phyloP scores from a whole-genome alignment of 345 rosid species.

The Pelargonium nanum region DNA sequence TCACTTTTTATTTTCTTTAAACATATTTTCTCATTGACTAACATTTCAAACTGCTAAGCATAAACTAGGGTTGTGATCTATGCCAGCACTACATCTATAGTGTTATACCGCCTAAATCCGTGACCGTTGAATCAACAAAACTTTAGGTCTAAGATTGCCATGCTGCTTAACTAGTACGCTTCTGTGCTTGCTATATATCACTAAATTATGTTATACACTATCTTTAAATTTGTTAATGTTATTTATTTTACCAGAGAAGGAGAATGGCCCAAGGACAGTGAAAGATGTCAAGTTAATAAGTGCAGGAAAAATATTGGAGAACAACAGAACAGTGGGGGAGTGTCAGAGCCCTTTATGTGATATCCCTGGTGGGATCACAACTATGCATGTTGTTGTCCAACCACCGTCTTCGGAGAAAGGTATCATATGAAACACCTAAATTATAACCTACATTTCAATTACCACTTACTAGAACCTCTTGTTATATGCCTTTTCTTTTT shows the following conservation, averaged over 20 bases:
- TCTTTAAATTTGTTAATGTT: background rate
- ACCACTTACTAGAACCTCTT: background rate
- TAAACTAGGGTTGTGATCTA: background rate
- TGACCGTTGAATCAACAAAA: background rate
- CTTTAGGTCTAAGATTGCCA: background rate
- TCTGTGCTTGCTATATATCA: background rate
- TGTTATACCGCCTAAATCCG: background rate
- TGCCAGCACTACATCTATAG: background rate
- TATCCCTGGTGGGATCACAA: constrained; percentile 80
- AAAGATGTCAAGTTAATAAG: constrained; percentile 88
- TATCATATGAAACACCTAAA: too few species aligned
- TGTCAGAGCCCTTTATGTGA: constrained; percentile 76
- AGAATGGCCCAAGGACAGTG: constrained; percentile 76
- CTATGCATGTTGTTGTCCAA: constrained; percentile 96
- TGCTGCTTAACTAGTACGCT: too few species aligned
- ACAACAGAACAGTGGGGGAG: constrained; percentile 66
- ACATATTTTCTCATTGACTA: background rate
- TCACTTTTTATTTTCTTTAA: background rate
- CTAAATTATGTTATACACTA: background rate
- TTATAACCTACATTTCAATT: background rate
- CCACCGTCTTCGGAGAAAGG: constrained; percentile 69
- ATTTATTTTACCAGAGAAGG: constrained; percentile 45
- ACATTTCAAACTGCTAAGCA: background rate
- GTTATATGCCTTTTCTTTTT: background rate
- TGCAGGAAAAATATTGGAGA: constrained; percentile 88